Conservation (phyloP, 805 yeast species). For the Metschnikowia orientalis region DNA sequence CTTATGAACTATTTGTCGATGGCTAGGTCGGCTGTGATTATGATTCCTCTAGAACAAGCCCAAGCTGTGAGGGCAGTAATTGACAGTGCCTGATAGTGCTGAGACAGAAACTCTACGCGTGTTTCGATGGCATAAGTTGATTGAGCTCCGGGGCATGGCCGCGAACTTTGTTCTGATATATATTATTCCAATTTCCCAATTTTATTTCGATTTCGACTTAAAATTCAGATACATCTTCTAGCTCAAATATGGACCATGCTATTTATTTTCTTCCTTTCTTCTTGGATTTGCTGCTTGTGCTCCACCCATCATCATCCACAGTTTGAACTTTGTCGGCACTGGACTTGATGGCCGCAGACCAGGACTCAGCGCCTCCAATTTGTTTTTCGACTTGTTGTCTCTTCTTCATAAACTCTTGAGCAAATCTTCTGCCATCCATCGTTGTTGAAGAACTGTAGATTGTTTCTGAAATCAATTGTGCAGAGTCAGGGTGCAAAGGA, state of each 20-base stretch:
- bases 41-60: constrained; percentile 52
- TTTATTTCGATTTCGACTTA: too few species aligned
- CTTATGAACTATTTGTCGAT: constrained; percentile 60
- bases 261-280: constrained; percentile 38
- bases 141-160: too few species aligned
- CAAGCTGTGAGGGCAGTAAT: constrained; percentile 24
- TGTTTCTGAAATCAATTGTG: constrained; percentile 87
- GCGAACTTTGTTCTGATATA: too few species aligned
- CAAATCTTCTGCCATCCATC: constrained; percentile 93
- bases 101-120: neutral
- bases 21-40: constrained; percentile 55
- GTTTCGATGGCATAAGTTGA: too few species aligned
- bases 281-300: constrained; percentile 37
- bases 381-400: constrained; percentile 67
- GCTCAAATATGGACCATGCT: neutral
- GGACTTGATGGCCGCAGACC: constrained; percentile 66
- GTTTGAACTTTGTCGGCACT: constrained; percentile 35
- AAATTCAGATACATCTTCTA: too few species aligned
- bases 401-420: constrained; percentile 80
- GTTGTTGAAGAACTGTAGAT: constrained; percentile 82
- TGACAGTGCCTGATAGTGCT: too few species aligned
- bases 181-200: too few species aligned
- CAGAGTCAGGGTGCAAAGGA: constrained; percentile 70
- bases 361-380: constrained; percentile 44
- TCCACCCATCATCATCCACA: constrained; percentile 47